Evolutionary conservation across 768 basidiomycete species (phyloP), one percentile per base, ranked within the genome.

Genomic region (Tricholomella constricta): DNA sequence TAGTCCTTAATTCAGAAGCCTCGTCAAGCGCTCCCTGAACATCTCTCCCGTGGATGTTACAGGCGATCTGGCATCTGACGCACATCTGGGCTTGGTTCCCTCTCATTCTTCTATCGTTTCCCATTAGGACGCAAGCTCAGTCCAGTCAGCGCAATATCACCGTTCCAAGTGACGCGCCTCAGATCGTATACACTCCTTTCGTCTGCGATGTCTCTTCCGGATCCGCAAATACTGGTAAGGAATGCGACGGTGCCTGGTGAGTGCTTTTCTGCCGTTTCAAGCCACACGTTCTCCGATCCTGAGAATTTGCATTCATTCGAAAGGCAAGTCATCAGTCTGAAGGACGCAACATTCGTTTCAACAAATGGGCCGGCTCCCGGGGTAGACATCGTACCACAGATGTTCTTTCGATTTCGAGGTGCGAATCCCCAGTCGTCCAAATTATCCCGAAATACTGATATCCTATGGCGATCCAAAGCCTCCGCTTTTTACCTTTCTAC

Each of bases 361-460:
- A 78, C 80, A 17, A 55, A 64, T 38, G 82, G 83, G 1, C 78
- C 80, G 5, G 69, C 71, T 58, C 61, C 72, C 34, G 66, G 65
- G 35, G 67, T 64, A 19, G 65, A 75, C 50, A 72, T 81, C 34
- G 65, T 82, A 52, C 83, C 82, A 2, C 84, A 85, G 52, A 70
- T 84, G 69, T 85, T 84, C 60, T 62, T 85, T 49, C 71, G 68
- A 27, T 82, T 84, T 66, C 72, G 71, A 70, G 83, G 83, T 82
- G 57, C 48, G 68, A 56, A 26, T 20, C 11, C 41, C 19, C 2
- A 11, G 32, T 34, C 20, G n/a, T 4, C 19, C 36, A 29, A 12
- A 45, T n/a, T 25, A 7, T 38, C 32, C 34, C 43, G 32, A 22
- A 27, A n/a, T 22, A 17, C 22, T 43, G n/a, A 32, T 29, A 19